Conservation (phyloP, 2,329 filamentous ascomycete genomes). For the Helicocarpus griseus region DNA sequence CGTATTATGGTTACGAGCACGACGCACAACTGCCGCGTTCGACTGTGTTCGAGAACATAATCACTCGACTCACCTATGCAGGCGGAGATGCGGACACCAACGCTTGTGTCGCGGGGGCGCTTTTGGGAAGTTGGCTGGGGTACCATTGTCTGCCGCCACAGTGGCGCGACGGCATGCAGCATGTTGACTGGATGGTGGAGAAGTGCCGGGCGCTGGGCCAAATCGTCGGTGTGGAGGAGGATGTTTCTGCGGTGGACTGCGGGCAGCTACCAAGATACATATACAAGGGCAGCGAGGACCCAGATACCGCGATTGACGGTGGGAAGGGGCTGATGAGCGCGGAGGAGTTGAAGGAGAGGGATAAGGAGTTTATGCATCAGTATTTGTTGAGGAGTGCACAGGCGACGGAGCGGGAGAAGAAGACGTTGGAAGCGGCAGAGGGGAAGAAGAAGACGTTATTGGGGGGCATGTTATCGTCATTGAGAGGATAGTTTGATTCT, state of each 20-base stretch:
- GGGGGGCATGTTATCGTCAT: conserved; percentile 5
- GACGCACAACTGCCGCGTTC: background rate
- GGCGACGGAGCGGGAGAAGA: conserved; percentile 8
- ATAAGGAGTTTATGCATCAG: conserved; percentile 9
- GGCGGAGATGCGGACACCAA: conserved; percentile 49
- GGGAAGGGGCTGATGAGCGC: conserved; percentile 11
- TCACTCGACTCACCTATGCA: conserved; percentile 42
- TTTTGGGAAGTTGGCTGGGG: conserved; percentile 41
- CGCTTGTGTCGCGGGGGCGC: conserved; percentile 42
- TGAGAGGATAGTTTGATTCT: background rate
- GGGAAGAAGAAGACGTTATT: conserved; percentile 4
- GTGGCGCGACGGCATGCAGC: conserved; percentile 39
- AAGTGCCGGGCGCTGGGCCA: conserved; percentile 10
- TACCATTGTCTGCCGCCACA: conserved; percentile 38
- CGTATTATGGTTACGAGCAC: conserved; percentile 5
- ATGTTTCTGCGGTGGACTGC: no score
- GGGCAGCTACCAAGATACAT: background rate
- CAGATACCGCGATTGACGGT: conserved; percentile 10
- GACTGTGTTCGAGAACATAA: conserved; percentile 37
- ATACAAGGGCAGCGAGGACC: conserved; percentile 9
- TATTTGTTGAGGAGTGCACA: conserved; percentile 8
- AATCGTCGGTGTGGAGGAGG: background rate
- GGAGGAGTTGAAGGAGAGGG: conserved; percentile 9
- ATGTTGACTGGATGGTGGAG: conserved; percentile 13
- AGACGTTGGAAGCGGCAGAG: conserved; percentile 1